These are phyloP conservation scores for Dothidotthia symphoricarpi DNA, from an alignment of 2,329 filamentous ascomycete genomes.

Conservation along the genomic window DNA sequence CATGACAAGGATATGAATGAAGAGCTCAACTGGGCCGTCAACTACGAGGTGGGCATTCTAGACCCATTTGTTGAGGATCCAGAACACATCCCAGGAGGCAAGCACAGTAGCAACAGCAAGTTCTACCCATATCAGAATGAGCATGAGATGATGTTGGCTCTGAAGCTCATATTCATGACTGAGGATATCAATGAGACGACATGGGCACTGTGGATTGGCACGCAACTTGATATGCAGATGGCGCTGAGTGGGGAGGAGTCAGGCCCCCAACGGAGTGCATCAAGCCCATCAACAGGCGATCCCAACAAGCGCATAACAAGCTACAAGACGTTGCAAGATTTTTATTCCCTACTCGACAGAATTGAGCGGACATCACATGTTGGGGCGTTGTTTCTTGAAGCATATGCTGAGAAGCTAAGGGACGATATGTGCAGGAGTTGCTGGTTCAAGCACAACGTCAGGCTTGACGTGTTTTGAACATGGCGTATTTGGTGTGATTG, in stretches of 20 bases:
- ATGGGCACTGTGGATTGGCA: slow-evolving; percentile 23
- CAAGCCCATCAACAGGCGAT: too few relatives aligned
- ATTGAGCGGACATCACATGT: slow-evolving; percentile 22
- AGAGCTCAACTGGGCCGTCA: slow-evolving; percentile 27
- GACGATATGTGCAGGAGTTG: slow-evolving; percentile 25
- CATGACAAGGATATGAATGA: slow-evolving; percentile 24
- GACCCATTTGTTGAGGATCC: slow-evolving; percentile 22
- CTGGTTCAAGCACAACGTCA: slow-evolving; percentile 22
- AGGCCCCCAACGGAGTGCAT: too few relatives aligned
- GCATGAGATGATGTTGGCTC: slow-evolving; percentile 24
- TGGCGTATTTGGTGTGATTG: too few relatives aligned
- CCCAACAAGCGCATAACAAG: slow-evolving; percentile 10
- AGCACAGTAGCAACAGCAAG: slow-evolving; percentile 16
- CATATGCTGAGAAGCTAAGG: slow-evolving; percentile 26
- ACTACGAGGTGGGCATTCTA: slow-evolving; percentile 28
- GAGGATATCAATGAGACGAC: slow-evolving; percentile 18
- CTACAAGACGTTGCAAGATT: slow-evolving; percentile 25
- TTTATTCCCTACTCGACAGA: slow-evolving; percentile 28
- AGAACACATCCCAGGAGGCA: slow-evolving; percentile 21
- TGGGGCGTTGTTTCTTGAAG: slow-evolving; percentile 22
- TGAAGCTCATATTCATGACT: slow-evolving; percentile 19
- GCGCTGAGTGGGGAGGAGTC: slow-evolving; percentile 1
- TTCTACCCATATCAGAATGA: slow-evolving; percentile 29
- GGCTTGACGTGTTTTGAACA: slow-evolving; percentile 4
- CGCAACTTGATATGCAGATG: slow-evolving; percentile 11